These are phyloP conservation scores for Candida pseudofarinosa DNA, from an alignment of 805 yeast genomes.

Conservation along the genomic window DNA sequence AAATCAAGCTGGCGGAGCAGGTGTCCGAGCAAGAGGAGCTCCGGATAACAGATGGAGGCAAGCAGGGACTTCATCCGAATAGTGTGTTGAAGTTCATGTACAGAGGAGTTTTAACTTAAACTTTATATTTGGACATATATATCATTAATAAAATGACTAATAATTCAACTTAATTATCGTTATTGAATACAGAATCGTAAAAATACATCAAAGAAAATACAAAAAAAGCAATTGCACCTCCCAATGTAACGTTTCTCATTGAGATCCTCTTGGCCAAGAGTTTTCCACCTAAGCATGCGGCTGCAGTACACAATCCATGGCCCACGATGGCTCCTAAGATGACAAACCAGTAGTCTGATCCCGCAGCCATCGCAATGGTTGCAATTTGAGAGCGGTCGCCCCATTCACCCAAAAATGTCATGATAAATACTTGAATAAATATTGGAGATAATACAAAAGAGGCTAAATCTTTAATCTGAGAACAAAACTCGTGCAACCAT, in stretches of 20 bases:
- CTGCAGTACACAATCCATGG: conserved; percentile 79
- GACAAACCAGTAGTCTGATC: conserved; percentile 85
- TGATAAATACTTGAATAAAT: conserved; percentile 90
- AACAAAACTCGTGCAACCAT: conserved; percentile 26
- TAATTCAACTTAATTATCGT: conserved; percentile 1
- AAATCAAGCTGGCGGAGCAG: conserved; percentile 19
- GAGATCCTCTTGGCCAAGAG: conserved; percentile 83
- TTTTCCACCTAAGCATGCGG: conserved; percentile 94
- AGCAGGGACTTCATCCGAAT: conserved; percentile 28
- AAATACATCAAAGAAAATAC: conserved; percentile 79
- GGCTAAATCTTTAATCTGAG: conserved; percentile 51
- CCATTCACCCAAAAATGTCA: conserved; percentile 98
- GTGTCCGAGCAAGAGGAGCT: background rate
- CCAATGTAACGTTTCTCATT: conserved; percentile 86
- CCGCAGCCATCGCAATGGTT: conserved; percentile 98
- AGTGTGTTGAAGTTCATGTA: conserved; percentile 37
- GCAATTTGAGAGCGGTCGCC: conserved; percentile 99
- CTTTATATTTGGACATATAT: background rate
- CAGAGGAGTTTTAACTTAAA: conserved; percentile 24
- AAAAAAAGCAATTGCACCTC: conserved; percentile 86
- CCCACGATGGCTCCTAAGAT: conserved; percentile 88
- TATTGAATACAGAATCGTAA: conserved; percentile 50
- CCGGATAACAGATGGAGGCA: conserved; percentile 23
- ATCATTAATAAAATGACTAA: background rate
- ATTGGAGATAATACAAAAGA: conserved; percentile 72